Conservation (phyloP, 257 asterid genomes). For the Solanum virginianum region DNA sequence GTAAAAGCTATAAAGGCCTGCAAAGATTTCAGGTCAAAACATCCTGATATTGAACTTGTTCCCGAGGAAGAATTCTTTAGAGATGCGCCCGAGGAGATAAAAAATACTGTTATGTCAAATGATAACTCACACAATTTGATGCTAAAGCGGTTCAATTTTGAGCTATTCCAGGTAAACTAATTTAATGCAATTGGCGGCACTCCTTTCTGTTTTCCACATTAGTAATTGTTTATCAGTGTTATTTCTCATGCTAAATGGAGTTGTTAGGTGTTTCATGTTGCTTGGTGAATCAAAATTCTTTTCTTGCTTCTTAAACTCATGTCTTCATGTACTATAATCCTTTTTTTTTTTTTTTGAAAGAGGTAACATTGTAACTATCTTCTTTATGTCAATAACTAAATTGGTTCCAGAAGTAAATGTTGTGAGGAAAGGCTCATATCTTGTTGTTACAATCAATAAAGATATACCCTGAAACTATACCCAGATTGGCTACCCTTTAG, state of each 20-base stretch:
- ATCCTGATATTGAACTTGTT: slow-evolving; percentile 78
- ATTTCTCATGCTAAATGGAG: background rate
- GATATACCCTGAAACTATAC: background rate
- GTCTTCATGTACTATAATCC: background rate
- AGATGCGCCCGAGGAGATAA: slow-evolving; percentile 79
- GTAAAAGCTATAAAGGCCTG: slow-evolving; percentile 93
- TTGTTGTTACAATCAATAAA: background rate
- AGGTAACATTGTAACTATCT: background rate
- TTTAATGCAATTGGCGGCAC: background rate
- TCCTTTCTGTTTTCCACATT: background rate
- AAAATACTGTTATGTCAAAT: slow-evolving; percentile 43
- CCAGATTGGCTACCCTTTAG: background rate
- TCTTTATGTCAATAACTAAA: background rate
- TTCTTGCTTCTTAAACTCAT: background rate
- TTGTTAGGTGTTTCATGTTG: background rate
- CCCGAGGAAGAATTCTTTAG: slow-evolving; percentile 79
- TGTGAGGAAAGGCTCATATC: background rate
- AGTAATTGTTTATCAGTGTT: background rate
- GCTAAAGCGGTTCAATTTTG: slow-evolving; percentile 91
- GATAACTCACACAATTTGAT: slow-evolving; percentile 70
- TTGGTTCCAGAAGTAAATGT: background rate
- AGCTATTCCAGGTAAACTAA: slow-evolving; percentile 66
- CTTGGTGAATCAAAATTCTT: background rate
- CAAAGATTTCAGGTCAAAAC: slow-evolving; percentile 89
- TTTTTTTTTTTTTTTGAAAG: background rate